Evolutionary conservation across 306 rosid genomes (phyloP).

Genomic region (Cicer judaicum): DNA sequence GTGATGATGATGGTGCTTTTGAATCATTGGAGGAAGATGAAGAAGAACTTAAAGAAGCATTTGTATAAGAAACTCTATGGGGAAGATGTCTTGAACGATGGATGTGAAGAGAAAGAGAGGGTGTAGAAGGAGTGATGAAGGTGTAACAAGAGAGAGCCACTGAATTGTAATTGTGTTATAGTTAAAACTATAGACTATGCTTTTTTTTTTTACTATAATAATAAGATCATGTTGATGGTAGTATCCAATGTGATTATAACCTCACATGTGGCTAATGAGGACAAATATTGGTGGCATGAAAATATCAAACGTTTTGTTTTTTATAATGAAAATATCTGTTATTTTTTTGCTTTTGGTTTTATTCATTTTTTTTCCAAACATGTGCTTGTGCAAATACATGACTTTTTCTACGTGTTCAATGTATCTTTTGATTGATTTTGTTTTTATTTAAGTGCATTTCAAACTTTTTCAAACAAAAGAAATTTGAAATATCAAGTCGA

Average conservation of each 20-base stretch:
- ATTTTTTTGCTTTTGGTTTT: slow-evolving; percentile 2
- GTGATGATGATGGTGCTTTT: slow-evolving; percentile 51
- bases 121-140: slow-evolving; percentile 48
- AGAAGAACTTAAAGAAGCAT: slow-evolving; percentile 65
- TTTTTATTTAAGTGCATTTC: background rate
- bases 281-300: background rate
- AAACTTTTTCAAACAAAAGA: background rate
- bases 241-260: background rate
- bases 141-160: slow-evolving; percentile 70
- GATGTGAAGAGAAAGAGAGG: slow-evolving; percentile 45
- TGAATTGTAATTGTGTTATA: slow-evolving; percentile 36
- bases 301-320: too few relatives aligned
- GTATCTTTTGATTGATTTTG: background rate
- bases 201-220: background rate
- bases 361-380: background rate
- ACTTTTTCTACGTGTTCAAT: slow-evolving; percentile 1
- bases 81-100: slow-evolving; percentile 33
- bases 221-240: background rate
- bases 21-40: slow-evolving; percentile 58
- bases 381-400: background rate
- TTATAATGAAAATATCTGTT: background rate
- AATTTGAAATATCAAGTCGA: background rate
- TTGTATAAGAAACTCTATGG: slow-evolving; percentile 41
- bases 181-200: background rate
- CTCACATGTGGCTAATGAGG: slow-evolving; percentile 19